phyloP scores from a whole-genome alignment of 2,329 filamentous ascomycete species.

The Pseudocercospora macadamiae region DNA sequence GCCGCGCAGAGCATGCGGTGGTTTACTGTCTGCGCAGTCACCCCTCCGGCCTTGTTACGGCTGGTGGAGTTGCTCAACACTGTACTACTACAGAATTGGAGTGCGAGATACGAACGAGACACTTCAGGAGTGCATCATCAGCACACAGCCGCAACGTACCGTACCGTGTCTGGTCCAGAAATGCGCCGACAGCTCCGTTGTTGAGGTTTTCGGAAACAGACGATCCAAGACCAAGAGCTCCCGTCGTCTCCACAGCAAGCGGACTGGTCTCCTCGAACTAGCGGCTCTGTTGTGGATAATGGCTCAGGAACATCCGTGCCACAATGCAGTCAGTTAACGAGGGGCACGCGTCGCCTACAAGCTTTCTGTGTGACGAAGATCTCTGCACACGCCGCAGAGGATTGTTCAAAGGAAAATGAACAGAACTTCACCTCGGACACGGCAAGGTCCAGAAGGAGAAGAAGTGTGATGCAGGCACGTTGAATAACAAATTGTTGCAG shows the following conservation, averaged over 20 bases:
- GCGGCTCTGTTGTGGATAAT: too few relatives aligned
- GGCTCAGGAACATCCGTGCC: too few relatives aligned
- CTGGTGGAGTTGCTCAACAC: too few relatives aligned
- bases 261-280: not conserved
- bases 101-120: not conserved
- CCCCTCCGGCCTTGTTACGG: too few relatives aligned
- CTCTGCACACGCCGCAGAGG: not conserved
- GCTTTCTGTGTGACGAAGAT: not conserved
- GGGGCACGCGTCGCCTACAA: not conserved
- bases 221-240: not conserved
- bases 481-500: not conserved
- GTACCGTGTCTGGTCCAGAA: not conserved
- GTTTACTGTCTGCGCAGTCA: too few relatives aligned
- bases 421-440: not conserved
- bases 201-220: not conserved
- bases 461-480: not conserved
- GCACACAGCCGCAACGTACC: not conserved
- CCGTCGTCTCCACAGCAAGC: not conserved
- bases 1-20: too few relatives aligned
- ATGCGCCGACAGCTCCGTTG: not conserved
- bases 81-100: too few relatives aligned
- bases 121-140: conserved; percentile 3
- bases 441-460: not conserved
- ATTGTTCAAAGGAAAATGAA: not conserved
- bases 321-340: not conserved